Evolutionary conservation across 768 basidiomycete genomes (phyloP), one percentile per base, ranked within the genome.

Genomic region (Panaeolus papilionaceus): DNA sequence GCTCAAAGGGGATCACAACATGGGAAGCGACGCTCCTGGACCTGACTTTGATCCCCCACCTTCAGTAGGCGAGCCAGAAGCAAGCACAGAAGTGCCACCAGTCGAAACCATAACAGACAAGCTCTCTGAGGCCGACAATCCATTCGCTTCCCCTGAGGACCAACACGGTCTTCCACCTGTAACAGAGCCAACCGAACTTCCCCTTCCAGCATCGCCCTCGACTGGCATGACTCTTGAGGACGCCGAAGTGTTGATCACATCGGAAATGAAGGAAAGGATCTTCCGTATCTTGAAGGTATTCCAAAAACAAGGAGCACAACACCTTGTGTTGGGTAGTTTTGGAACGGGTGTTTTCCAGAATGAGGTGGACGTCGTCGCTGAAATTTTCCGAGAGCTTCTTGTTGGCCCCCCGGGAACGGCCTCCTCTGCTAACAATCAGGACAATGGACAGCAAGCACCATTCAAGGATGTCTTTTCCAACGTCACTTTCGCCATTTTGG

Each of bases 341-440:
- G 92, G 92, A 12, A 93, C 92, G 0, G 92, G 92, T 2, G 92
- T 90, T 2, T 94, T 93, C 77, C 81, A 81, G 65, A 94, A 94
- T 76, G 79, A 83, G 39, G 84, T 92, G 26, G 73, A 77, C 47
- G 78, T 83, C 63, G 83, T 93, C 16, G 91, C 89, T 5, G 78
- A 75, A 39, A 82, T 89, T 51, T 94, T 92, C 89, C 85, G 82
- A 54, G 87, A 92, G 64, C 76, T 92, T 37, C 76, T 93, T 51
- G 37, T 49, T 20, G 54, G 44, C n/a, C 23, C 39, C 12, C 38
- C 10, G 3, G 49, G 20, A 10, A 44, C 28, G 14, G 39, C 2
- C 9, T 40, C 39, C 9, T 40, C 16, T 44, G 5, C 11, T 0
- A 40, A 11, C 1, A 51, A 37, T 16, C 7, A 14, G 14, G 44